Evolutionary conservation across 164 flowering plant genomes (phyloP).

Genomic region (Kalanchoe fedtschenkoi): DNA sequence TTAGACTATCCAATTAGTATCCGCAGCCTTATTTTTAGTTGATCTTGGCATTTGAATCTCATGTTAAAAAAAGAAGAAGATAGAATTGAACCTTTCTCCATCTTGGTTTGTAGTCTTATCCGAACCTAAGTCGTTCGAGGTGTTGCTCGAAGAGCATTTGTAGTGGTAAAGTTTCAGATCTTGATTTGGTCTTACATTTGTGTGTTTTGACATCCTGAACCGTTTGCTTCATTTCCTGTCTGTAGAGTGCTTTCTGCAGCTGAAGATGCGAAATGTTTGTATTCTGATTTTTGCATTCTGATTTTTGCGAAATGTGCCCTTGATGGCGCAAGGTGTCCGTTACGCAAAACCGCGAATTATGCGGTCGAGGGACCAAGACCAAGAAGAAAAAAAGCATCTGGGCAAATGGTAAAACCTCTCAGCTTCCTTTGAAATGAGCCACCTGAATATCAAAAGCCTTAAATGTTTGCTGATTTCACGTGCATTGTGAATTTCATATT

Average conservation of each 20-base stretch:
- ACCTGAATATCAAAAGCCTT: not conserved
- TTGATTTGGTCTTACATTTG: not conserved
- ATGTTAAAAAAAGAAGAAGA: no score
- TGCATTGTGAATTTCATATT: not conserved
- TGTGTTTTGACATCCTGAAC: not conserved
- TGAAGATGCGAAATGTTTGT: conserved; percentile 91
- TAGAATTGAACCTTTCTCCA: conserved; percentile 10
- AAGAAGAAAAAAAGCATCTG: conserved; percentile 87
- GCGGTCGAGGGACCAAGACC: conserved; percentile 84
- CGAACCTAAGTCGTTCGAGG: conserved; percentile 92
- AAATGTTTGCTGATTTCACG: not conserved
- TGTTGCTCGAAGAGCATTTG: conserved; percentile 97
- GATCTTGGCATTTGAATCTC: not conserved
- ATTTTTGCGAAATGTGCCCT: no score
- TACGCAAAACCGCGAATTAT: conserved; percentile 87
- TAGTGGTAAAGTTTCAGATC: conserved; percentile 49
- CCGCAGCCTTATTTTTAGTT: not conserved
- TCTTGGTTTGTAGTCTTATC: conserved; percentile 57
- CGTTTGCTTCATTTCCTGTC: not conserved
- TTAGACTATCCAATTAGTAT: not conserved
- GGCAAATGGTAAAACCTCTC: conserved; percentile 72
- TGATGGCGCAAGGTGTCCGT: conserved; percentile 72
- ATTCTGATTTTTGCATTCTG: no score
- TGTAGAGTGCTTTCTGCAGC: conserved; percentile 92
- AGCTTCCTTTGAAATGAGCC: not conserved